Evolutionary conservation across 2,329 filamentous ascomycete species (phyloP).

Genomic region (Neonectria ditissima): DNA sequence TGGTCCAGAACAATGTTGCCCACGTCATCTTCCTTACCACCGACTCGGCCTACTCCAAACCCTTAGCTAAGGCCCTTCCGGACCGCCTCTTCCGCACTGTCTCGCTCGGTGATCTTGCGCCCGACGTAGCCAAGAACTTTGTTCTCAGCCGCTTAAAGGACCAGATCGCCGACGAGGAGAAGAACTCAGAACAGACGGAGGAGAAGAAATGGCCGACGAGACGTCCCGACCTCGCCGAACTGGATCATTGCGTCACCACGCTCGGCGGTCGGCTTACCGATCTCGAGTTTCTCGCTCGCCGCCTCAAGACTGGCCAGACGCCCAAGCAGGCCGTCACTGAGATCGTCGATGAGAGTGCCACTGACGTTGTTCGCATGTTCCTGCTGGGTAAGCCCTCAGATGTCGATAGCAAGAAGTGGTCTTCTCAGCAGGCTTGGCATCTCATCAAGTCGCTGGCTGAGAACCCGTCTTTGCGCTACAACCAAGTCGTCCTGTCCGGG

Average conservation of each 20-base stretch:
- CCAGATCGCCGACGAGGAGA: slow-evolving; percentile 46
- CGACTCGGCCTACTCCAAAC: slow-evolving; percentile 89
- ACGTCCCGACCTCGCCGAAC: slow-evolving; percentile 69
- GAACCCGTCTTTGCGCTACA: slow-evolving; percentile 80
- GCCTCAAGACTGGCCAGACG: slow-evolving; percentile 87
- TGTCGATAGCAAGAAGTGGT: slow-evolving; percentile 73
- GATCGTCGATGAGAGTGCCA: slow-evolving; percentile 89
- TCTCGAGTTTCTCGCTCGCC: slow-evolving; percentile 90
- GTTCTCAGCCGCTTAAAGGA: slow-evolving; percentile 84
- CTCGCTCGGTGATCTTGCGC: slow-evolving; percentile 85
- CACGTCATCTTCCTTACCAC: slow-evolving; percentile 96
- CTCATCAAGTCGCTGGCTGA: slow-evolving; percentile 82
- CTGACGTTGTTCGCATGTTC: slow-evolving; percentile 94
- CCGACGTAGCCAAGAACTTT: slow-evolving; percentile 87
- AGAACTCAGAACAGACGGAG: slow-evolving; percentile 43
- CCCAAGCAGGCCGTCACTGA: slow-evolving; percentile 85
- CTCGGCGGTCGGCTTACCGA: slow-evolving; percentile 95
- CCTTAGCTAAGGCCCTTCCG: slow-evolving; percentile 85
- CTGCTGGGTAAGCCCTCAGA: slow-evolving; percentile 71
- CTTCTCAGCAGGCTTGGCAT: slow-evolving; percentile 88
- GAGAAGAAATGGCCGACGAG: slow-evolving; percentile 37
- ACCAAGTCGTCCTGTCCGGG: slow-evolving; percentile 82
- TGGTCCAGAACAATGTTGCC: slow-evolving; percentile 89
- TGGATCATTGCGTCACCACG: slow-evolving; percentile 84
- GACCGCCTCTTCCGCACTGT: slow-evolving; percentile 92